These are phyloP conservation scores for Chaetomiaceae sp. DNA, from an alignment of 2,329 filamentous ascomycete species.

Conservation along the genomic window DNA sequence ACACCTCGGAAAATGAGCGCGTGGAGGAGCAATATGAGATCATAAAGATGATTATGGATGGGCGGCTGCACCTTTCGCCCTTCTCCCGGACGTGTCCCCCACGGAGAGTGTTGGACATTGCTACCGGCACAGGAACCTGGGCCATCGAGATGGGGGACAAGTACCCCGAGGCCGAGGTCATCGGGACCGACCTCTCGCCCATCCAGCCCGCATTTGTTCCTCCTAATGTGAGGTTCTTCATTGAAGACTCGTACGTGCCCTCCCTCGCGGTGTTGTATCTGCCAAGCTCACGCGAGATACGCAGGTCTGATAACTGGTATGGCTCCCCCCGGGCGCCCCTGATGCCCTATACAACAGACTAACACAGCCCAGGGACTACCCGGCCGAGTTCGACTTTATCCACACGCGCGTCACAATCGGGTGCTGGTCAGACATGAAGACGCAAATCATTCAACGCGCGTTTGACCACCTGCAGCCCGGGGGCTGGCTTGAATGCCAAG, in stretches of 20 bases:
- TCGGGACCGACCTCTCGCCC: conserved; percentile 63
- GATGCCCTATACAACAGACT: neutral
- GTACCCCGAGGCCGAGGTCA: conserved; percentile 55
- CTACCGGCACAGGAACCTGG: conserved; percentile 58
- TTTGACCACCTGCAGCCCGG: conserved; percentile 48
- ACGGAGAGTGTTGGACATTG: conserved; percentile 35
- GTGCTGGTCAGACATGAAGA: conserved; percentile 47
- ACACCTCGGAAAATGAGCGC: conserved; percentile 31
- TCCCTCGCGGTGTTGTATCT: neutral
- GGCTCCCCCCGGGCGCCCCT: conserved; percentile 43
- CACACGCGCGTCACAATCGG: conserved; percentile 48
- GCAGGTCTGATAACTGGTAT: conserved; percentile 46
- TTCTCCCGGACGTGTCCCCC: conserved; percentile 29
- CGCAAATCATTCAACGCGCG: conserved; percentile 48
- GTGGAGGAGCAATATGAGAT: conserved; percentile 32
- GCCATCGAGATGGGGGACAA: conserved; percentile 62
- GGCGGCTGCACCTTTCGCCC: conserved; percentile 31
- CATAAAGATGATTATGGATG: conserved; percentile 31
- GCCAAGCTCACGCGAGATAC: neutral
- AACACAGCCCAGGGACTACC: conserved; percentile 15
- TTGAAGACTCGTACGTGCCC: conserved; percentile 56
- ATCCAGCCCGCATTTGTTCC: conserved; percentile 64
- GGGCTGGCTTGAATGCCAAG: conserved; percentile 53
- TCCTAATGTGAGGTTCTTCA: conserved; percentile 67
- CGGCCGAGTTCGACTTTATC: conserved; percentile 46